Conservation (phyloP, 176 grass and related monocot species). For the Chrysopogon serrulatus region DNA sequence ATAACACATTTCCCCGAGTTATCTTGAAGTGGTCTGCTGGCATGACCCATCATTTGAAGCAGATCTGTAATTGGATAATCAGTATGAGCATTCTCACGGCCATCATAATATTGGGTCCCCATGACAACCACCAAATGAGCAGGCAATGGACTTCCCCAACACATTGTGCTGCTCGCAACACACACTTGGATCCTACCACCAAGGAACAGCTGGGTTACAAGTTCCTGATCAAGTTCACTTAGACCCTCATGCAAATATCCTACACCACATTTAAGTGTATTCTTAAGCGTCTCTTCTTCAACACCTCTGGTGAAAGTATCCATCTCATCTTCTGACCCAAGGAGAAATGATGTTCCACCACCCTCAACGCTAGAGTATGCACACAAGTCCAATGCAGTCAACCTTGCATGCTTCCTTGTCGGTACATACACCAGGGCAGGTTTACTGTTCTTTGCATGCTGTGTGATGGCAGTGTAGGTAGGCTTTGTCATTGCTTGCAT, state of each 20-base stretch:
- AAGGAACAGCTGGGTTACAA: slow-evolving; percentile 77
- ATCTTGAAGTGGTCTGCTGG: slow-evolving; percentile 88
- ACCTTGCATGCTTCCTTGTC: slow-evolving; percentile 78
- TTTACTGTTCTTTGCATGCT: slow-evolving; percentile 91
- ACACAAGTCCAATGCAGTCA: slow-evolving; percentile 84
- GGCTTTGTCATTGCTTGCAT: slow-evolving; percentile 99
- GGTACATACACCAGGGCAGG: slow-evolving; percentile 93
- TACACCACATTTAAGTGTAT: slow-evolving; percentile 69
- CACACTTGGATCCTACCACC: slow-evolving; percentile 96
- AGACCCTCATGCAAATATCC: slow-evolving; percentile 97
- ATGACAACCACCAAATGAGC: slow-evolving; percentile 94
- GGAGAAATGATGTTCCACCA: slow-evolving; percentile 63
- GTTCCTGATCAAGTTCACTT: slow-evolving; percentile 78
- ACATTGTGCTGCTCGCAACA: slow-evolving; percentile 77
- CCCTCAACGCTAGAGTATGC: slow-evolving; percentile 75
- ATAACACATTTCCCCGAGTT: slow-evolving; percentile 96
- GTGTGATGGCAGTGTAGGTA: slow-evolving; percentile 88
- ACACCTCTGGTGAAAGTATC: slow-evolving; percentile 64
- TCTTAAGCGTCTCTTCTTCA: slow-evolving; percentile 70
- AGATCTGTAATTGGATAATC: slow-evolving; percentile 97
- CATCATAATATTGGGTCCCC: slow-evolving; percentile 98
- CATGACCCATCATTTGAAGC: slow-evolving; percentile 98
- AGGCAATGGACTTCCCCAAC: slow-evolving; percentile 91
- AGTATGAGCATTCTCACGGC: slow-evolving; percentile 84
- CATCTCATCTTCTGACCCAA: slow-evolving; percentile 76